These are phyloP conservation scores for Fomitopsis betulina DNA, from an alignment of 1,284 basidiomycete genomes.

Conservation along the genomic window DNA sequence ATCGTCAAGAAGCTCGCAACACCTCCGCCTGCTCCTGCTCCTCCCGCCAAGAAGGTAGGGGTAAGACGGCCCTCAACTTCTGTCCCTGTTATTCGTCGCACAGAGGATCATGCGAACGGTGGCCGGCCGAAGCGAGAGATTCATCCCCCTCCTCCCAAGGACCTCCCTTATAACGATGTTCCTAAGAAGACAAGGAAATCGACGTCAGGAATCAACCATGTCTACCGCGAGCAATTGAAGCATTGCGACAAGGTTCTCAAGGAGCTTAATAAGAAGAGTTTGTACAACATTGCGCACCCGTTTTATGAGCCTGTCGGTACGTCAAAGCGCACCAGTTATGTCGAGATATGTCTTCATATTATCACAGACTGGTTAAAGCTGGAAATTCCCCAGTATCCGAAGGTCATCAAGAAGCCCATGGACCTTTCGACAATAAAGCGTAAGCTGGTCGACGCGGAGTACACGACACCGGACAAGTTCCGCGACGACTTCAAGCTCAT, in stretches of 20 bases:
- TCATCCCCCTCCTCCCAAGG: conserved; percentile 91
- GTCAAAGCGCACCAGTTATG: conserved; percentile 26
- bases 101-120: conserved; percentile 49
- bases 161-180: conserved; percentile 78
- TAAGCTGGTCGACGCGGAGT: conserved; percentile 77
- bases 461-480: conserved; percentile 75
- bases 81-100: conserved; percentile 76
- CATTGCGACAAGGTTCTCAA: conserved; percentile 76
- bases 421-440: conserved; percentile 85
- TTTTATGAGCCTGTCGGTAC: conserved; percentile 93
- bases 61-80: conserved; percentile 69
- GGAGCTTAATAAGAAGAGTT: conserved; percentile 80
- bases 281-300: conserved; percentile 70
- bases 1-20: conserved; percentile 47
- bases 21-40: conserved; percentile 36
- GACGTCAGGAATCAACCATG: conserved; percentile 61
- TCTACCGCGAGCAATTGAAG: conserved; percentile 82
- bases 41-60: conserved; percentile 45
- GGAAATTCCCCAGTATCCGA: conserved; percentile 83
- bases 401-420: conserved; percentile 92
- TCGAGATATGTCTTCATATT: not conserved
- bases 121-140: conserved; percentile 96
- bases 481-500: conserved; percentile 91
- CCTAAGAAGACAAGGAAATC: conserved; percentile 65
- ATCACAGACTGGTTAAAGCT: conserved; percentile 72